Evolutionary conservation across 352 stramenopile species (phyloP), one percentile per base, ranked within the genome.

Genomic region (Phytophthora pini): DNA sequence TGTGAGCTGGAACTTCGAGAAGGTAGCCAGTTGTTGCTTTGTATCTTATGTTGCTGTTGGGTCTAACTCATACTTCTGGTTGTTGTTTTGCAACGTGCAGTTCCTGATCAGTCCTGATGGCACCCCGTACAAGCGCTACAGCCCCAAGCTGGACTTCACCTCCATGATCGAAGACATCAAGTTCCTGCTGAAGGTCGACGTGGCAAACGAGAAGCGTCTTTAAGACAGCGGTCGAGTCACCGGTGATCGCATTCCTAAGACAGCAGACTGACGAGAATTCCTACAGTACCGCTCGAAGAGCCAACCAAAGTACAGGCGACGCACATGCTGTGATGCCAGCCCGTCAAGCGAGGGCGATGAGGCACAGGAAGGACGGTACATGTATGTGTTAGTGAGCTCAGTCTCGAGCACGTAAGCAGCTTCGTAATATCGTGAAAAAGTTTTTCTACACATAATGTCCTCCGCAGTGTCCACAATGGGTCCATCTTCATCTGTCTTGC

Each of bases 1-100:
- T 44, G 72, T 93, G 13, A 90, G 80, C 65, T 93, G 84, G 84
- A 93, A 92, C 65, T 93, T 93, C 73, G 84, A 93, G 65, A 92
- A 93, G 80, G 82, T 90, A 27, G 2, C 45, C 43, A 24, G 12
- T 26, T 49, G 27, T 24, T 12, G 43, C 1, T n/a, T 38, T 10
- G 7, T 39, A 10, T 15, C 1, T 39, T 48, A 13, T 29, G 17
- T n/a, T 40, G 36, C 11, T 12, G 17, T 12, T 48, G 10, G 10
- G 6, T 13, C 1, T 48, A 39, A 51, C 26, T 59, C 1, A 39
- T 43, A 13, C 41, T 60, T 47, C 38, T 24, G 60, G 10, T 32
- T 40, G 6, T 31, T 47, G n/a, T 31, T 62, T 26, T 61, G 34
- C 40, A 24, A 4, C 0, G 4, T 56, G 26, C 43, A 92, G 84